Evolutionary conservation across 495 filamentous ascomycete genomes (phyloP), one percentile per base, ranked within the genome.

Genomic region (Penicillium chermesinum): DNA sequence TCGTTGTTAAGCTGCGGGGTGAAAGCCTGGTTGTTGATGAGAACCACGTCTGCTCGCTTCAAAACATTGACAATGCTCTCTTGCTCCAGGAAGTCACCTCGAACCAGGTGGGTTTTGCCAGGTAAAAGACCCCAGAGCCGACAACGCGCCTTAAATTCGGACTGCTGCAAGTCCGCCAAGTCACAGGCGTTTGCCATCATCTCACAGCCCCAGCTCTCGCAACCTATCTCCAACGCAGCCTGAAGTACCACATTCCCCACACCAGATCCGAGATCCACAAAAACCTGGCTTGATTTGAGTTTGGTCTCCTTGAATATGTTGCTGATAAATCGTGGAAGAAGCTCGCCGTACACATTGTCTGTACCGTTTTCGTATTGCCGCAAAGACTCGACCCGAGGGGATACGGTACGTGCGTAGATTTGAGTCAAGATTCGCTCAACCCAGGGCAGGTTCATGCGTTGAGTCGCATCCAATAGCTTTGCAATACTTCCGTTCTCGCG

Each of bases 21-120:
- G 64, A 98, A 98, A 16, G 87, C 93, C 67, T 97, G 88, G 66
- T 97, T 98, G 72, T 98, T 98, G 52, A 97, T 91, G 22, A 98
- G 76, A 17, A 98, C 79, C 19, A 96, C 89, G 63, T 98, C 93
- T 2, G 91, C 90, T 39, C 83, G 78, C 61, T 86, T 84, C 20
- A 98, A 70, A 19, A 85, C 78, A 30, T 78, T 75, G 39, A 83
- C 70, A 18, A 96, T 88, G 44, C 72, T 77, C 17, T 81, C 63
- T 56, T 85, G 86, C 54, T 81, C 79, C 21, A 91, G 77, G 59
- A 98, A 96, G 54, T 96, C 88, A 27, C 91, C 93, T 10, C 78
- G 76, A 50, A 91, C 81, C 2, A 98, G 81, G 41, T 82, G 75
- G n/a, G 91, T 87, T 32, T 78, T 73, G 37, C 94, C 94, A 8